Conservation (phyloP, 1,284 basidiomycete species). For the Naganishia albida region DNA sequence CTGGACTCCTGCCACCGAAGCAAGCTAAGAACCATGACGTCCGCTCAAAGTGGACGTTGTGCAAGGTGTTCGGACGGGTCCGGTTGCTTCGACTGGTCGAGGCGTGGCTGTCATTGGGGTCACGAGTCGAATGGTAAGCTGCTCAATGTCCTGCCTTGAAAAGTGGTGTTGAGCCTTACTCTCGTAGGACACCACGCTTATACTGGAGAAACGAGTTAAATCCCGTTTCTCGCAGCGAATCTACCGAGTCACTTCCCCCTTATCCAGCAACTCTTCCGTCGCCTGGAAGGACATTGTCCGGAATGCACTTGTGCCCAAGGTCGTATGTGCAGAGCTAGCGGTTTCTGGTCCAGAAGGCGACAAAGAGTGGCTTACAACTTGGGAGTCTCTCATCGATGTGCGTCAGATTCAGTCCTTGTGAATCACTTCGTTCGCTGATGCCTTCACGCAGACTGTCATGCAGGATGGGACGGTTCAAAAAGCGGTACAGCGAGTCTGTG, state of each 20-base stretch:
- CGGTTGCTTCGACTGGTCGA: constrained; percentile 48
- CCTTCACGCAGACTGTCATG: constrained; percentile 43
- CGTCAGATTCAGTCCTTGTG: constrained; percentile 41
- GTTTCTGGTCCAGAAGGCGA: constrained; percentile 56
- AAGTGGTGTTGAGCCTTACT: neutral
- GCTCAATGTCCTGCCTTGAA: neutral
- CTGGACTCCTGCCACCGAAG: constrained; percentile 40
- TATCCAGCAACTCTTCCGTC: constrained; percentile 45
- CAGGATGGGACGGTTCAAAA: constrained; percentile 41
- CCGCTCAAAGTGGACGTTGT: constrained; percentile 54
- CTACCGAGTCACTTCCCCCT: constrained; percentile 68
- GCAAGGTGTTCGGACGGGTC: constrained; percentile 55
- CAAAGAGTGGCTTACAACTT: constrained; percentile 54
- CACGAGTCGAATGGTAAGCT: constrained; percentile 66
- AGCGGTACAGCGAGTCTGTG: constrained; percentile 60
- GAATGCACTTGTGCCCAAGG: constrained; percentile 53
- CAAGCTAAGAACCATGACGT: neutral
- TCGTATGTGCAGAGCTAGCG: constrained; percentile 24
- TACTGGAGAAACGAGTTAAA: constrained; percentile 91
- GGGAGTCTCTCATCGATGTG: constrained; percentile 64
- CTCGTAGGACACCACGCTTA: constrained; percentile 73
- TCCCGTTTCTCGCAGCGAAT: constrained; percentile 91
- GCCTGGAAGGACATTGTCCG: constrained; percentile 61
- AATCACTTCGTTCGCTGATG: constrained; percentile 21
- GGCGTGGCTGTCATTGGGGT: constrained; percentile 82